Base-by-base conservation (phyloP, 495 filamentous ascomycete species). In the Astrocystis sublimbata region DNA sequence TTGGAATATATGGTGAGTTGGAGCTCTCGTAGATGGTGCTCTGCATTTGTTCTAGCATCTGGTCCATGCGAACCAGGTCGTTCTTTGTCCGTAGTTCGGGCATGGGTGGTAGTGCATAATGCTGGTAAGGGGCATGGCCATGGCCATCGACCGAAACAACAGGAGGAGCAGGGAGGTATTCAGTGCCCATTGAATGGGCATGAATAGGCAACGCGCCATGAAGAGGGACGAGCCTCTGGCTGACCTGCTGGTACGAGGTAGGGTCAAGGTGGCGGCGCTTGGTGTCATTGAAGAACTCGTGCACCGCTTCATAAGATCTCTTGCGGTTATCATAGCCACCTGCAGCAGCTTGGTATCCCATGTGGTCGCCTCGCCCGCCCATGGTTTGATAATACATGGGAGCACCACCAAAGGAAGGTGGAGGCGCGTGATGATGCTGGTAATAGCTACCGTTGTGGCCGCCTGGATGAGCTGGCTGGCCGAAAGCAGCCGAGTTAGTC, bases 31-130 rank as follows among this genome's bases (percentile, higher is more conserved):
- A 98, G 28, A 97, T 89, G 7, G 93, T 96, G 63, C 87, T 83
- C 68, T 97, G 92, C 82, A 98, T 92, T 75, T 97, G 91, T 74
- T 96, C 91, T 38, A 99, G 82, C 78, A 97, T 89, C 61, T 92
- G 88, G 75, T 98, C 93, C 70, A 96, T 90, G 71, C 93, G 88
- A 70, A 92, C 81, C 24, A 99, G 79, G 65, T 99, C 93, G 65
- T 85, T 91, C 85, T 98, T 97, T 57, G 92, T 96, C 63, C 92
- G 86, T 38, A 96, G 79, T 62, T 96, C 92, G 15, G 89, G 87
- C 81, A 93, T 88, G 6, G 89, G 86, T 23, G 93, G 93, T 21
- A 98, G 81, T 69, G 93, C 96, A 53, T 88, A 88, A 36, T 84
- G 83, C 67, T 83, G 82, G 36, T 87, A 80, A 9, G 83, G 81